Evolutionary conservation across 1,139 yeast species (phyloP), one percentile per base, ranked within the genome.

Genomic region (Entelexis paramagnoliae): DNA sequence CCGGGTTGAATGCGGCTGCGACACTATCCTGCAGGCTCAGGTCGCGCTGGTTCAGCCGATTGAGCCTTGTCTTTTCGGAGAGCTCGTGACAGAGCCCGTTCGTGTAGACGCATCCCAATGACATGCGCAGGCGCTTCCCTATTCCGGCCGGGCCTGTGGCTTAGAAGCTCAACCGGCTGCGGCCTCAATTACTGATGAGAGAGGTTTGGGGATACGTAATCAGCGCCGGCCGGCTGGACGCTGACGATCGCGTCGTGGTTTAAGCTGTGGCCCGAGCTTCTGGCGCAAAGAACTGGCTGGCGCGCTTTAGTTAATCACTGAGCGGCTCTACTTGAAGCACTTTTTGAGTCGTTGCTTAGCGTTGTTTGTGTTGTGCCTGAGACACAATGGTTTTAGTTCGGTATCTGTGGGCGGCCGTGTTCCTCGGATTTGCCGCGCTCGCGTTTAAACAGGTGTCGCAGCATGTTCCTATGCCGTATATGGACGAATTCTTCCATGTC

Each of bases 401-500:
- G 28, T n/a, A 29, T 17, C 4, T n/a, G 3, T 42, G 46, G 46
- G 19, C 46, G 14, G 36, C n/a, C 16, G 29, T 32, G 6, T 42
- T 14, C 14, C 14, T 44, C 13, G 22, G 17, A 22, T 34, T 13
- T 14, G 47, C 26, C 4, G 24, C 16, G 14, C 13, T 30, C 2
- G 38, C 59, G 6, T 62, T 59, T 36, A 40, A 41, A 16, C 36
- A 45, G 3, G 61, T 66, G 24, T 49, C 56, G 22, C 20, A 43
- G 24, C 39, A 48, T 9, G 62, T 66, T 4, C 63, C 65, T 9
- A 53, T 54, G 30, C 67, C 72, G 2, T 68, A 66, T 51, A 60
- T 58, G 68, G 98, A 91, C 68, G 98, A 91, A 65, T 72, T 78
- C 17, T 91, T 91, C 67, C 98, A 91, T 63, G 72, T 85, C 33